These are phyloP conservation scores for Fusarium sulawesiense DNA, from an alignment of 2,329 filamentous ascomycete genomes.

Conservation along the genomic window DNA sequence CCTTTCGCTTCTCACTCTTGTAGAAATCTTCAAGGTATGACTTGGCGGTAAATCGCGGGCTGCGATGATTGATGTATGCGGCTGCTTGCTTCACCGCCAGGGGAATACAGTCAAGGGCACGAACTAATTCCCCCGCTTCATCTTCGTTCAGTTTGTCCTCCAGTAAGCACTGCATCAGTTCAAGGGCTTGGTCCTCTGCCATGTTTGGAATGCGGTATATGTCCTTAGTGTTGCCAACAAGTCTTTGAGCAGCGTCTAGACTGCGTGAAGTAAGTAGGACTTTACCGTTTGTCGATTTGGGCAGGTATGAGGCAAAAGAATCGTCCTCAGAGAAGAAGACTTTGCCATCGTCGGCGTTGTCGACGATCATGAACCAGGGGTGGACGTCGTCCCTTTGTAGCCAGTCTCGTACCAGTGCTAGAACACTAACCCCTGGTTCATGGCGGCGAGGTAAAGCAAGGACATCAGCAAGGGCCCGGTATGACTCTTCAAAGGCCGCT, in stretches of 20 bases:
- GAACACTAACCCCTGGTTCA: conserved; percentile 48
- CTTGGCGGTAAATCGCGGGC: conserved; percentile 33
- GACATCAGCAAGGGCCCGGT: conserved; percentile 49
- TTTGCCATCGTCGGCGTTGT: conserved; percentile 36
- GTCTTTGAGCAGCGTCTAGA: conserved; percentile 4
- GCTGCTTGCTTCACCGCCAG: conserved; percentile 49
- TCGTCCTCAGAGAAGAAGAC: background rate
- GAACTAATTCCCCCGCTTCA: conserved; percentile 18
- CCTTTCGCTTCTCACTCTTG: conserved; percentile 43
- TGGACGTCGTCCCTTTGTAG: conserved; percentile 40
- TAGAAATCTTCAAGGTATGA: conserved; percentile 49
- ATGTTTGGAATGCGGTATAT: conserved; percentile 22
- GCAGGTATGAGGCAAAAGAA: conserved; percentile 27
- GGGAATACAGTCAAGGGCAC: conserved; percentile 45
- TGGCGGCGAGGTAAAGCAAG: conserved; percentile 47
- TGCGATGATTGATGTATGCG: conserved; percentile 41
- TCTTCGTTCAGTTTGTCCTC: background rate
- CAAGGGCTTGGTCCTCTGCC: conserved; percentile 18
- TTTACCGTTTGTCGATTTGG: conserved; percentile 21
- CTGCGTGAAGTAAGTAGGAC: conserved; percentile 38
- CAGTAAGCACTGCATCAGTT: conserved; percentile 27
- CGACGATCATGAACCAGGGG: conserved; percentile 38
- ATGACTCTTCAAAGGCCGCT: conserved; percentile 50
- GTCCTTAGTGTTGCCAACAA: conserved; percentile 5
- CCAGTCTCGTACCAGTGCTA: conserved; percentile 48